These are phyloP conservation scores for Aspergillus calidoustus DNA, from an alignment of 2,329 filamentous ascomycete species.

Conservation along the genomic window DNA sequence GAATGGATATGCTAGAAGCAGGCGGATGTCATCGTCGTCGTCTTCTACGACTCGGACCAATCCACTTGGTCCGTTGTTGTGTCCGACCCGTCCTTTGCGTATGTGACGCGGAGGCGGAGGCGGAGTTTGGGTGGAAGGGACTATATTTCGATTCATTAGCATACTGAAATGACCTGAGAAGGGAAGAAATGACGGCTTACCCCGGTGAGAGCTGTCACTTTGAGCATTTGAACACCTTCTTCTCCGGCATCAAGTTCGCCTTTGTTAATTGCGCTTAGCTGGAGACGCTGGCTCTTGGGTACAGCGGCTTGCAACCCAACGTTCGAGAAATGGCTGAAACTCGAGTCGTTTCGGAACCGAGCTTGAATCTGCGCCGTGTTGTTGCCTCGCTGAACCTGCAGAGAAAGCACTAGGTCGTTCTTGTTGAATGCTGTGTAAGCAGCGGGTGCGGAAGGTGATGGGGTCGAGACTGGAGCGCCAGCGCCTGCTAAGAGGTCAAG, in stretches of 20 bases:
- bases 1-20: neutral
- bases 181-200: constrained; percentile 65
- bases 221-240: constrained; percentile 90
- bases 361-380: constrained; percentile 83
- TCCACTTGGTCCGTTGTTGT: constrained; percentile 90
- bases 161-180: constrained; percentile 20
- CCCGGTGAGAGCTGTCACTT: constrained; percentile 80
- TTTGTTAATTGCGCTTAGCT: constrained; percentile 86
- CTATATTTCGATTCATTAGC: constrained; percentile 53
- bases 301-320: constrained; percentile 93
- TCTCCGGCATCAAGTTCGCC: constrained; percentile 74
- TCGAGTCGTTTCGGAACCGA: constrained; percentile 78
- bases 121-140: constrained; percentile 71
- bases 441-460: constrained; percentile 47
- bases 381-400: constrained; percentile 79
- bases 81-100: constrained; percentile 70
- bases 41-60: constrained; percentile 76
- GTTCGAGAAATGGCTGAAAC: constrained; percentile 67
- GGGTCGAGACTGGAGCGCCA: constrained; percentile 57
- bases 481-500: constrained; percentile 46
- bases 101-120: constrained; percentile 83
- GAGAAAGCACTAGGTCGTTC: constrained; percentile 78
- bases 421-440: constrained; percentile 80
- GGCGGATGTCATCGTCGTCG: neutral
- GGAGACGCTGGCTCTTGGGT: constrained; percentile 92